Conservation (phyloP, 2,329 filamentous ascomycete genomes). For the Aschersonia sp. region DNA sequence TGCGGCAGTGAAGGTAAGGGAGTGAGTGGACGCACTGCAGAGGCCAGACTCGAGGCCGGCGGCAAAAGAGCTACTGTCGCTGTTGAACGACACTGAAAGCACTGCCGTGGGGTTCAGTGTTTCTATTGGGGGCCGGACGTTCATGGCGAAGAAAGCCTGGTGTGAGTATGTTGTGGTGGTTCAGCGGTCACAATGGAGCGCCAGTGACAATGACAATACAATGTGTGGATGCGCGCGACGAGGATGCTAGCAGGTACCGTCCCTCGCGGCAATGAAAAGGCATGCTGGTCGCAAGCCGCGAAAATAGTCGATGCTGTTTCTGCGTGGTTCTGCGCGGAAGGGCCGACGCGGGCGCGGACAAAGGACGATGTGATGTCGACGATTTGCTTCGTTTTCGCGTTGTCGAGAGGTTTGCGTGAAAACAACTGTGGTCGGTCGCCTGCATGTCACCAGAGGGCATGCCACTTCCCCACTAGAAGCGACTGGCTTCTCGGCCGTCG, state of each 20-base stretch:
- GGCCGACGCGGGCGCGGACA: background rate
- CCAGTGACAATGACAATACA: background rate
- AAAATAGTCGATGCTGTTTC: background rate
- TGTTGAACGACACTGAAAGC: conserved; percentile 75
- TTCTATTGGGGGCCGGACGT: conserved; percentile 78
- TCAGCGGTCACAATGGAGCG: background rate
- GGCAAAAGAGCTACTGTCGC: conserved; percentile 71
- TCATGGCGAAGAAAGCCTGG: conserved; percentile 42
- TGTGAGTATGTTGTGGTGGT: conserved; percentile 8
- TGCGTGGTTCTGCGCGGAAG: background rate
- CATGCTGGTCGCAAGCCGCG: background rate
- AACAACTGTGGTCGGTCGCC: too few species aligned
- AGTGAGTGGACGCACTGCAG: conserved; percentile 45
- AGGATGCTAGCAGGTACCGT: background rate
- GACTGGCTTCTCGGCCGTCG: too few species aligned
- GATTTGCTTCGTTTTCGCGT: background rate
- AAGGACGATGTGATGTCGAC: background rate
- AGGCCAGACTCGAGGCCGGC: conserved; percentile 80
- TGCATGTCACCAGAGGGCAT: too few species aligned
- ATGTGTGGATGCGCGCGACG: background rate
- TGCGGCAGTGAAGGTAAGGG: background rate
- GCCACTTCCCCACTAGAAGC: too few species aligned
- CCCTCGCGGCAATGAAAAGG: background rate
- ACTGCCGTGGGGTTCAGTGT: conserved; percentile 59
- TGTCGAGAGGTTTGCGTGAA: too few species aligned